These are phyloP conservation scores for Myxozyma geophila DNA, from an alignment of 805 yeast species.

Conservation along the genomic window DNA sequence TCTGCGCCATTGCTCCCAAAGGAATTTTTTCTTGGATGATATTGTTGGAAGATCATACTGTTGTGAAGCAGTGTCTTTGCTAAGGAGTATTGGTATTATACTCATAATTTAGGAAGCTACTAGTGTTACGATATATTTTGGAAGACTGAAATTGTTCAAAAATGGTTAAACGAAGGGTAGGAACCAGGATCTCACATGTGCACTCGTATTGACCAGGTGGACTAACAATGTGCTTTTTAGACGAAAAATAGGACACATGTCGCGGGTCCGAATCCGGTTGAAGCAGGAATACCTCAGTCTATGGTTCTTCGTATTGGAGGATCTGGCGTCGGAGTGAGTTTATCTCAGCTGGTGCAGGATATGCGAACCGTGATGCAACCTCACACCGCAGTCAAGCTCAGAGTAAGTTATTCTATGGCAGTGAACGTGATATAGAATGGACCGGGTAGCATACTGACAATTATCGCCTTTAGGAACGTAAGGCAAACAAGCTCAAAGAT, in stretches of 20 bases:
- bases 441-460: not conserved
- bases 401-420: conserved; percentile 40
- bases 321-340: conserved; percentile 73
- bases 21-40: not conserved
- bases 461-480: conserved; percentile 59
- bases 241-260: conserved; percentile 87
- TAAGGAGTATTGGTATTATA: not conserved
- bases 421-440: not conserved
- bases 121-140: no score
- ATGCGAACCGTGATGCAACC: conserved; percentile 93
- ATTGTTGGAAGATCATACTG: no score
- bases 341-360: conserved; percentile 83
- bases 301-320: conserved; percentile 91
- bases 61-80: not conserved
- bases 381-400: conserved; percentile 86
- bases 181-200: conserved; percentile 27
- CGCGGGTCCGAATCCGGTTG: conserved; percentile 61
- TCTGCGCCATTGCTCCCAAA: conserved; percentile 3
- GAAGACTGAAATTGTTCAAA: not conserved
- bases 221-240: conserved; percentile 41
- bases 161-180: conserved; percentile 61
- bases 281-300: conserved; percentile 79
- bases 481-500: conserved; percentile 84
- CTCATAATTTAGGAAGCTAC: no score
- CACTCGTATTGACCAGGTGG: not conserved